Evolutionary conservation across 441 rosid species (phyloP).

Genomic region (Pelargonium australe): DNA sequence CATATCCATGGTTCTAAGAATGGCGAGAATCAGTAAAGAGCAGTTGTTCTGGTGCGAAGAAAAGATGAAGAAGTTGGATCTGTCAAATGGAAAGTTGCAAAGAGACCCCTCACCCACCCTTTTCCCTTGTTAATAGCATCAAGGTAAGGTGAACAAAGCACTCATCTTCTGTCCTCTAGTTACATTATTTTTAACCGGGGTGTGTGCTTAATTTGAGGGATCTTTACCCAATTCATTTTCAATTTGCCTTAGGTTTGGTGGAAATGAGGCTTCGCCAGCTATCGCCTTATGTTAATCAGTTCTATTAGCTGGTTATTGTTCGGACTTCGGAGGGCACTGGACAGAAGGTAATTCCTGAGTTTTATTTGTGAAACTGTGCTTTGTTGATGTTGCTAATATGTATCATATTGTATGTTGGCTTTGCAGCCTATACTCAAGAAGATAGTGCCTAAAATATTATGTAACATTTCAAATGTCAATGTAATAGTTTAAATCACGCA

Average conservation of each 20-base stretch:
- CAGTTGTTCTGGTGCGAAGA: slow-evolving; percentile 92
- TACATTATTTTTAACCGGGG: background rate
- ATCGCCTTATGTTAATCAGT: background rate
- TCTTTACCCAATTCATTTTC: background rate
- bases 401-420: too few relatives aligned
- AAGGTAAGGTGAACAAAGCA: background rate
- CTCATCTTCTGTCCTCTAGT: too few relatives aligned
- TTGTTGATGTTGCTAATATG: background rate
- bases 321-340: too few relatives aligned
- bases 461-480: too few relatives aligned
- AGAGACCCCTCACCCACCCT: slow-evolving; percentile 79
- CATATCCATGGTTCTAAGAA: slow-evolving; percentile 58
- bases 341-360: background rate
- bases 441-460: too few relatives aligned
- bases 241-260: background rate
- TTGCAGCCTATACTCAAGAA: too few relatives aligned
- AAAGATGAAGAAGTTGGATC: slow-evolving; percentile 72
- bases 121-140: slow-evolving; percentile 57
- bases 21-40: slow-evolving; percentile 68
- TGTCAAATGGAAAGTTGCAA: slow-evolving; percentile 49
- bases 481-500: too few relatives aligned
- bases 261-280: background rate
- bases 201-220: background rate
- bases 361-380: background rate
- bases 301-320: background rate